A percentile compares a stretch with the other conserved stretches of the same genome.
Evolutionary conservation across 2,329 filamentous ascomycete species (phyloP).

Genomic region (Trichoderma simmonsii): DNA sequence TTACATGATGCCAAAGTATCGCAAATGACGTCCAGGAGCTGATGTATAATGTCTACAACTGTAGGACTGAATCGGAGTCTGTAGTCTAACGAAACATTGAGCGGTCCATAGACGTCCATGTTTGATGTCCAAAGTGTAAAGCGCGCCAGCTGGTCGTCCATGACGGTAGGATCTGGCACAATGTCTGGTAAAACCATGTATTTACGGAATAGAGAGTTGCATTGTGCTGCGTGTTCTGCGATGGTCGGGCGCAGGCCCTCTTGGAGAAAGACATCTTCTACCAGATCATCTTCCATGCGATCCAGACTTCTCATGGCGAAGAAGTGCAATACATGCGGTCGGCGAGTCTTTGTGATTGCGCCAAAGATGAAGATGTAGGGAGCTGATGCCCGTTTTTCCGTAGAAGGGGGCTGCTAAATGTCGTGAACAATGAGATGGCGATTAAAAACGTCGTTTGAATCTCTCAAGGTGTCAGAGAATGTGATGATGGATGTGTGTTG

Average conservation of each 20-base stretch:
- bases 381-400: neutral
- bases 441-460: neutral
- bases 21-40: constrained; percentile 4
- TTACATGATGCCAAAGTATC: neutral
- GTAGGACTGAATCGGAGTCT: constrained; percentile 3
- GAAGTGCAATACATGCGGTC: neutral
- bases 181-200: neutral
- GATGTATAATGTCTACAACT: neutral
- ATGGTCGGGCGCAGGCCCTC: constrained; percentile 7
- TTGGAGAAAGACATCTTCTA: constrained; percentile 11
- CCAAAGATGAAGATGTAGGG: neutral
- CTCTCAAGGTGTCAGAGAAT: neutral
- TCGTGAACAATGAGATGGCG: neutral
- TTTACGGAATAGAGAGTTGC: neutral
- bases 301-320: neutral
- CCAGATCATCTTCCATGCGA: neutral
- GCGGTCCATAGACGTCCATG: constrained; percentile 2
- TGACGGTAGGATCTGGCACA: neutral
- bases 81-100: constrained; percentile 9
- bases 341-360: neutral
- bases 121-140: constrained; percentile 7
- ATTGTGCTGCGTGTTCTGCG: neutral
- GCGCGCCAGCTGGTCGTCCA: constrained; percentile 9
- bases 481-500: neutral
- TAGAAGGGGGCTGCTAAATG: neutral